A percentile compares a stretch with the other conserved stretches of the same genome.
phyloP scores from a whole-genome alignment of 1,139 yeast species.

The Lizanozyma gosingica region DNA sequence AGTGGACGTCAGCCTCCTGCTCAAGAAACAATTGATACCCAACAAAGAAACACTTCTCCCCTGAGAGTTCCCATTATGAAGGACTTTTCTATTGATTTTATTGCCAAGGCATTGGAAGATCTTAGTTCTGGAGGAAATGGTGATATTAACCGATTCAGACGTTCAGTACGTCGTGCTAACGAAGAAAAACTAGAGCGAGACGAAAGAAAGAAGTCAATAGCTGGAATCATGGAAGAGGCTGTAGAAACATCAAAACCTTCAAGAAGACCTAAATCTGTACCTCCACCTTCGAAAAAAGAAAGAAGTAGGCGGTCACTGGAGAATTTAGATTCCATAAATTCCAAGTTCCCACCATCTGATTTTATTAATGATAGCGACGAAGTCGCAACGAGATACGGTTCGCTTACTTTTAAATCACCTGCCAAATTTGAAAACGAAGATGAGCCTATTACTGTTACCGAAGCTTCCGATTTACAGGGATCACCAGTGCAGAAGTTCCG shows the following conservation, averaged over 20 bases:
- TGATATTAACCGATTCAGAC: constrained; percentile 36
- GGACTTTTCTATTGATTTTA: constrained; percentile 40
- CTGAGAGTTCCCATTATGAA: constrained; percentile 28
- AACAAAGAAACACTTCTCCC: constrained; percentile 9
- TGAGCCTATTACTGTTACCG: constrained; percentile 2
- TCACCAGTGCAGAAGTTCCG: background rate
- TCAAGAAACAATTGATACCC: background rate
- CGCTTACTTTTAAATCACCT: constrained; percentile 18
- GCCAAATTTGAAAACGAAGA: constrained; percentile 3
- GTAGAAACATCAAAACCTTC: constrained; percentile 11
- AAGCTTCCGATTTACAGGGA: background rate
- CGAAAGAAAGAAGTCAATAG: background rate
- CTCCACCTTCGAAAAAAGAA: constrained; percentile 3
- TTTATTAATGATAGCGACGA: constrained; percentile 29
- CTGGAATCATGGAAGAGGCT: constrained; percentile 1
- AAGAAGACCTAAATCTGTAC: constrained; percentile 12
- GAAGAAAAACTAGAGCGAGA: constrained; percentile 5
- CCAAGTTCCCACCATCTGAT: constrained; percentile 13
- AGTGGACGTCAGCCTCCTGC: background rate
- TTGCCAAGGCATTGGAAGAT: constrained; percentile 56
- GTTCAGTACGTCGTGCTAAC: constrained; percentile 24
- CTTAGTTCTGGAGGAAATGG: constrained; percentile 60
- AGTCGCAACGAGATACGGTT: constrained; percentile 31
- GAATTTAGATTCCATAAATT: background rate
- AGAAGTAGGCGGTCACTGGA: background rate